These are phyloP conservation scores for Tuber indicum DNA, from an alignment of 495 filamentous ascomycete species.

Conservation along the genomic window DNA sequence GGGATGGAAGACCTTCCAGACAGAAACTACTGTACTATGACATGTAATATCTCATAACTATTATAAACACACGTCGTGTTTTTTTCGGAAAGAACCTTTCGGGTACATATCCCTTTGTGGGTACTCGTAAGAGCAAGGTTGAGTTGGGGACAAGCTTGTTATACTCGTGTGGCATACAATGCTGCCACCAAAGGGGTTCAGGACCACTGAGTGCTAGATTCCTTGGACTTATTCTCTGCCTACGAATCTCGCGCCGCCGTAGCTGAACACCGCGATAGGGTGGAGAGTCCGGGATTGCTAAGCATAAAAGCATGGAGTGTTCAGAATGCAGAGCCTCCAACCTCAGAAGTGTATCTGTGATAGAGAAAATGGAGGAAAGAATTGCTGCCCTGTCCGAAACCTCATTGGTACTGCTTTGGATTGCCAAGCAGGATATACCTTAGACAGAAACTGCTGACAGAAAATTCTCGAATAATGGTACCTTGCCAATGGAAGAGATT, in stretches of 20 bases:
- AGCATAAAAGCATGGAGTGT: slow-evolving; percentile 45
- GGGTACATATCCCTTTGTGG: slow-evolving; percentile 43
- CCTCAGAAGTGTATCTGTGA: slow-evolving; percentile 43
- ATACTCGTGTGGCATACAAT: slow-evolving; percentile 47
- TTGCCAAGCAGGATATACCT: slow-evolving; percentile 10
- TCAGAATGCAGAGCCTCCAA: slow-evolving; percentile 44
- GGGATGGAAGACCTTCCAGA: neutral
- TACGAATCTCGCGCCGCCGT: slow-evolving; percentile 44
- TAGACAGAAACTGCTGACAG: neutral
- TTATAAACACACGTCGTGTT: slow-evolving; percentile 45
- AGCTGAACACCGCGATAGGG: slow-evolving; percentile 45
- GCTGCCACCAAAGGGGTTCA: slow-evolving; percentile 46
- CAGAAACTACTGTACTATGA: slow-evolving; percentile 46
- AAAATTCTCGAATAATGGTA: slow-evolving; percentile 16
- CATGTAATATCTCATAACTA: slow-evolving; percentile 52
- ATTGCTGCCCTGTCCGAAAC: slow-evolving; percentile 28
- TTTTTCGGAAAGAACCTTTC: slow-evolving; percentile 46
- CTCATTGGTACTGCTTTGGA: neutral
- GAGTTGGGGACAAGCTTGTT: slow-evolving; percentile 6
- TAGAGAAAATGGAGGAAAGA: slow-evolving; percentile 36
- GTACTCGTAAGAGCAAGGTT: neutral
- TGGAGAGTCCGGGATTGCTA: slow-evolving; percentile 45
- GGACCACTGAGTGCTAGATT: slow-evolving; percentile 44
- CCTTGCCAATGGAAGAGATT: slow-evolving; percentile 50
- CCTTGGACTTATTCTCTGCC: slow-evolving; percentile 45